Percentiles rank a stretch among this genome's conserved stretches.
These are phyloP conservation scores for Hortiboletus flavorubellus DNA, from an alignment of 768 basidiomycete species.

Conservation along the genomic window DNA sequence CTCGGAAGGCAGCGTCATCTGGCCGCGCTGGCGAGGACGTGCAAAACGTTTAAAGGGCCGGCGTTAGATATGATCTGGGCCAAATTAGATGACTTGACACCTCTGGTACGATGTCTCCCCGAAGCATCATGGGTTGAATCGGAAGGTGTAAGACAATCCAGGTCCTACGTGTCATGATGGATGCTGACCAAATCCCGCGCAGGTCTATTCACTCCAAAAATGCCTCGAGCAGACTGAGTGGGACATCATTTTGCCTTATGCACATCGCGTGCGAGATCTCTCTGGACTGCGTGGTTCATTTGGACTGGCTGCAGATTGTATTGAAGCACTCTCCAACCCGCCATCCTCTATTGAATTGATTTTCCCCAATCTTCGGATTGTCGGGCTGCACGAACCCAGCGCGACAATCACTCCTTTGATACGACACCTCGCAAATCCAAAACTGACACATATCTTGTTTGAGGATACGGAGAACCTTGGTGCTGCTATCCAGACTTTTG, in stretches of 20 bases:
- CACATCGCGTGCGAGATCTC: slow-evolving; percentile 8
- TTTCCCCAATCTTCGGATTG: slow-evolving; percentile 10
- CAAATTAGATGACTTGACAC: too few relatives aligned
- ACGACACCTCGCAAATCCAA: slow-evolving; percentile 4
- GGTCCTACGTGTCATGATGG: too few relatives aligned
- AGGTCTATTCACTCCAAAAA: too few relatives aligned
- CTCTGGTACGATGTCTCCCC: too few relatives aligned
- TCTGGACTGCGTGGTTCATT: not conserved
- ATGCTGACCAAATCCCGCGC: too few relatives aligned
- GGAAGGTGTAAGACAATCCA: too few relatives aligned
- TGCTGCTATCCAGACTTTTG: not conserved
- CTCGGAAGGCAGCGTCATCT: not conserved
- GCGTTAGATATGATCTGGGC: not conserved
- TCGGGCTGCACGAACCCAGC: not conserved
- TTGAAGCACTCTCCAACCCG: slow-evolving; percentile 1
- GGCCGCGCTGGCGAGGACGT: slow-evolving; percentile 3
- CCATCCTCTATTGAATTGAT: not conserved
- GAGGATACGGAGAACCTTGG: not conserved
- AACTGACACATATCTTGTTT: not conserved
- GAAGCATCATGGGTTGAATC: too few relatives aligned
- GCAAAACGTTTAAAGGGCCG: slow-evolving; percentile 12
- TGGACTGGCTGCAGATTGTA: not conserved
- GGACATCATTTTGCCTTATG: not conserved
- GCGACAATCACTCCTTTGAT: slow-evolving; percentile 1
- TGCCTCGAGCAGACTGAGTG: too few relatives aligned